Base-by-base conservation (phyloP, 1,284 basidiomycete genomes). In the Violaceomyces palustris region DNA sequence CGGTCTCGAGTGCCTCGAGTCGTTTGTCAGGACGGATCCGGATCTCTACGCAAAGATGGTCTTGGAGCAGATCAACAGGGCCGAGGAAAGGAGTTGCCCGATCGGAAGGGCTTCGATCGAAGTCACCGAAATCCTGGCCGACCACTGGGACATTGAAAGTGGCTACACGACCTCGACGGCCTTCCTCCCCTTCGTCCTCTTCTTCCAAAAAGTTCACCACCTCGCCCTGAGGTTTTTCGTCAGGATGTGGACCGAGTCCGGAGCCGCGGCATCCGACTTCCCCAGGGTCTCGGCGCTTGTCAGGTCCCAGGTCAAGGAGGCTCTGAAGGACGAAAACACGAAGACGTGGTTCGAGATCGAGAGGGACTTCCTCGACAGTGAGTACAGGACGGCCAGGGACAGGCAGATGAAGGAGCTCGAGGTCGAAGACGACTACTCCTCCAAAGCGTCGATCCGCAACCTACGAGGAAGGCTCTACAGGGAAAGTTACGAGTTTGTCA, bases 401-500 rank as follows among this genome's bases (percentile, higher is more conserved):
- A 78, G 88, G 27, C 92, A 96, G 75, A 91, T 94, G 88, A 84
- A 87, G 69, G 86, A 94, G 74, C 79, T 94, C 14, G 92, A 93
- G 66, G 79, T 84, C 42, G 89, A 94, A 68, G 90, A 96, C 72
- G 90, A 93, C 69, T 76, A 56, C 37, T 50, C 51, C 30, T 44
- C 46, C 24, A 63, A 66, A 31, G 40, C 63, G 3, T 55, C 62
- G 28, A 60, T 69, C 36, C 42, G 59, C n/a, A 90, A 88, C 71
- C 76, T 97, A 42, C 82, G 88, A 29, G 85, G 84, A 22, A 87
- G 88, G 64, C 78, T 96, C 28, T 87, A 88, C 76, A 86, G 84
- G 61, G 92, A 96, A 69, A 91, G 88, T 12, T 90, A 84, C 65
- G 90, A 93, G 66, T 93, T 94, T 65, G 85, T 97, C 22, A 80